Conservation (phyloP, 805 yeast genomes). For the Scheffersomyces spartinae region DNA sequence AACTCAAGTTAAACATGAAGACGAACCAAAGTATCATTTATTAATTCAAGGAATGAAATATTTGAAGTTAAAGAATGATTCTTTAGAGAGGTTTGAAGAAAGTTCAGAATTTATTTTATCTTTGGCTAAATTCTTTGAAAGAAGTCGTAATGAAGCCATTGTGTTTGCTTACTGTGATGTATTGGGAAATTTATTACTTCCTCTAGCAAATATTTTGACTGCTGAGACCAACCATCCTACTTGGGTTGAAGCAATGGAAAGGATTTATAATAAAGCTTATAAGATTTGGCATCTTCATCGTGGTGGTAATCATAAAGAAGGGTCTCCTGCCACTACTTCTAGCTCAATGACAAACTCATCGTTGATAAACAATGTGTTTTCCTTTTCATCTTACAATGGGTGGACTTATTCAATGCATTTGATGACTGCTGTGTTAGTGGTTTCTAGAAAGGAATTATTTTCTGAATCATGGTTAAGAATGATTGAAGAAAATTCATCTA, state of each 20-base stretch:
- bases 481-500: slow-evolving; percentile 49
- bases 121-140: slow-evolving; percentile 68
- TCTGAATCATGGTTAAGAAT: slow-evolving; percentile 58
- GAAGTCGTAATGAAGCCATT: slow-evolving; percentile 53
- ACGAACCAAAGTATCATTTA: slow-evolving; percentile 51
- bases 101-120: slow-evolving; percentile 84
- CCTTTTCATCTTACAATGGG: slow-evolving; percentile 9
- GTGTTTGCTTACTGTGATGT: slow-evolving; percentile 79
- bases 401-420: slow-evolving; percentile 65
- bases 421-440: slow-evolving; percentile 64
- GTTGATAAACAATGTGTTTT: not conserved
- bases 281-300: slow-evolving; percentile 32
- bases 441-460: slow-evolving; percentile 70
- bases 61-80: slow-evolving; percentile 66
- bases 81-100: slow-evolving; percentile 85
- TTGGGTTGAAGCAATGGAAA: slow-evolving; percentile 75
- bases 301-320: slow-evolving; percentile 17
- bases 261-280: slow-evolving; percentile 42
- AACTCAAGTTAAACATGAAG: slow-evolving; percentile 16
- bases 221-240: slow-evolving; percentile 95
- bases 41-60: slow-evolving; percentile 89
- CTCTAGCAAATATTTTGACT: slow-evolving; percentile 74
- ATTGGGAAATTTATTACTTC: slow-evolving; percentile 58
- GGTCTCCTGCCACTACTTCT: slow-evolving; percentile 1
- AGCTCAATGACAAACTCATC: not conserved